These are phyloP conservation scores for Nannizziopsis barbatae DNA, from an alignment of 2,329 filamentous ascomycete species.

Conservation along the genomic window DNA sequence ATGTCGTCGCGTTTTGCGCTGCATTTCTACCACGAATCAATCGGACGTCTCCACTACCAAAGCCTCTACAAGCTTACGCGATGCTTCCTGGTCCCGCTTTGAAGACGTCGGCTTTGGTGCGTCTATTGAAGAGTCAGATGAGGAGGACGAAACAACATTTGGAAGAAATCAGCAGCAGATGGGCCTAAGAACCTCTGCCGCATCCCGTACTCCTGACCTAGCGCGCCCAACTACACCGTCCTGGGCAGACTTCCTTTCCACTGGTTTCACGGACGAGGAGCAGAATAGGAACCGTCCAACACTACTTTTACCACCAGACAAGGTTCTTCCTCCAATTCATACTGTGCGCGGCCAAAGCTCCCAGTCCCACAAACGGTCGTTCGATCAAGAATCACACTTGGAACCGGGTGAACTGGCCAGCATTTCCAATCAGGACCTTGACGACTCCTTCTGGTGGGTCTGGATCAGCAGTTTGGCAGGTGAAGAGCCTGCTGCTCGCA, in stretches of 20 bases:
- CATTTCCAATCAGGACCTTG: constrained; percentile 72
- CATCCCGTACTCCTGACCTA: constrained; percentile 54
- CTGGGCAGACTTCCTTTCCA: constrained; percentile 95
- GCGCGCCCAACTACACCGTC: constrained; percentile 88
- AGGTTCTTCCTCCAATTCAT: constrained; percentile 76
- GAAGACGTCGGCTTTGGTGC: constrained; percentile 87
- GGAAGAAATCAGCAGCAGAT: constrained; percentile 30
- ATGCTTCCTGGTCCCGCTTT: constrained; percentile 93
- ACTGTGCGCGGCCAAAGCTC: constrained; percentile 64
- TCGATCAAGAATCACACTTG: constrained; percentile 57
- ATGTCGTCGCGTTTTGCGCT: constrained; percentile 77
- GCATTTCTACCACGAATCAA: constrained; percentile 80
- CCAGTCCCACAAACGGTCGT: constrained; percentile 64
- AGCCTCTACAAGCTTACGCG: constrained; percentile 60
- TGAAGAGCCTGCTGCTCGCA: constrained; percentile 74
- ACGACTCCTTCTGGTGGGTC: constrained; percentile 99
- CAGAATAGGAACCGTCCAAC: constrained; percentile 52
- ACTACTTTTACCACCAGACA: constrained; percentile 71
- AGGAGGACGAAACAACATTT: constrained; percentile 28
- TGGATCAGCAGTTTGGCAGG: constrained; percentile 95
- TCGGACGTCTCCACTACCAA: constrained; percentile 62
- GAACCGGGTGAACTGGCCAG: constrained; percentile 92
- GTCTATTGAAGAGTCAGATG: constrained; percentile 58
- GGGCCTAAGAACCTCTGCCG: constrained; percentile 54
- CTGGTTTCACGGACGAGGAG: constrained; percentile 73